phyloP scores from a whole-genome alignment of 805 yeast species.

The Saccharomycopsis fermentans region DNA sequence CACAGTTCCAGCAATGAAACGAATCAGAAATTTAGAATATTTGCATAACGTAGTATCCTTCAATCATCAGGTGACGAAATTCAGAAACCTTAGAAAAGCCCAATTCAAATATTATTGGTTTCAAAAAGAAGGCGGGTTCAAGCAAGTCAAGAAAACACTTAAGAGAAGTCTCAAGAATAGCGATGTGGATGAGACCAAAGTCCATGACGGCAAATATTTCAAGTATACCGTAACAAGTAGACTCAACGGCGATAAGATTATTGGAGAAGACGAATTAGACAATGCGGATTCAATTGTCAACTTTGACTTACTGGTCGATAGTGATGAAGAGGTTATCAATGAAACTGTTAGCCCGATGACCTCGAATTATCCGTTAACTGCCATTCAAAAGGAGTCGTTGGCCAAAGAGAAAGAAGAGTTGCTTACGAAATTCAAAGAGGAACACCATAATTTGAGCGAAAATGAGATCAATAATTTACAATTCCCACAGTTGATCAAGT shows the following conservation, averaged over 20 bases:
- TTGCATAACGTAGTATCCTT: conserved; percentile 14
- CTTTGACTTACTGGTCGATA: conserved; percentile 9
- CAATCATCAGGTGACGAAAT: conserved; percentile 12
- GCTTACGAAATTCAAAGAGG: background rate
- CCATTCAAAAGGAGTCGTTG: background rate
- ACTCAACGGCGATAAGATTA: background rate
- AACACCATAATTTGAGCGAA: background rate
- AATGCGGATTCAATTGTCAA: conserved; percentile 3
- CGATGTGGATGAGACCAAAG: background rate
- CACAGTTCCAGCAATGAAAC: conserved; percentile 1
- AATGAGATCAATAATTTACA: conserved; percentile 3
- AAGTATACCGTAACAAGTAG: conserved; percentile 5
- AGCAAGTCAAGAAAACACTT: conserved; percentile 6
- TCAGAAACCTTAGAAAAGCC: background rate
- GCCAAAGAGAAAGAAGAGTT: conserved; percentile 1
- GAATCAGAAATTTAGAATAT: conserved; percentile 12
- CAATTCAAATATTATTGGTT: conserved; percentile 19
- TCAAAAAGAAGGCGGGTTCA: conserved; percentile 14
- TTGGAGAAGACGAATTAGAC: background rate
- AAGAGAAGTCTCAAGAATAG: conserved; percentile 2
- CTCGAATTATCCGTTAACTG: background rate
- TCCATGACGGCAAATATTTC: conserved; percentile 7
- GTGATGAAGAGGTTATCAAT: conserved; percentile 15
- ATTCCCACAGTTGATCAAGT: conserved; percentile 10
- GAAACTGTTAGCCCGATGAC: conserved; percentile 4